A percentile compares a stretch with the other conserved stretches of the same genome.
These are phyloP conservation scores for Scorias spongiosa DNA, from an alignment of 2,329 filamentous ascomycete genomes.

Conservation along the genomic window DNA sequence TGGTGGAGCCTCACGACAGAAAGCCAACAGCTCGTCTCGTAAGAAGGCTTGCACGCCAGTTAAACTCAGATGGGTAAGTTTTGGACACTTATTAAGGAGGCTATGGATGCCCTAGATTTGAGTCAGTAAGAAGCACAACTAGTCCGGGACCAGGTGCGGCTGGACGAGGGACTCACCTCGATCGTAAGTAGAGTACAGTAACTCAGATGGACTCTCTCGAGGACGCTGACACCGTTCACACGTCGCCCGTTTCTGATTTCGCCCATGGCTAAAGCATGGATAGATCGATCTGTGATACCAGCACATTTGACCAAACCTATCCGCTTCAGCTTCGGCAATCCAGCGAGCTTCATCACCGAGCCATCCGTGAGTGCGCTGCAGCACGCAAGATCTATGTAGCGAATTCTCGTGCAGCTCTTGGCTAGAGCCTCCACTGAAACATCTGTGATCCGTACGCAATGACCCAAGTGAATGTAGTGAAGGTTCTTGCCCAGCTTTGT, in stretches of 20 bases:
- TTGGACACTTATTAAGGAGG: conserved; percentile 78
- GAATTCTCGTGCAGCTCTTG: conserved; percentile 74
- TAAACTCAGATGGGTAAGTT: conserved; percentile 83
- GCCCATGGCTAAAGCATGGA: conserved; percentile 55
- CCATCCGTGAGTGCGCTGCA: conserved; percentile 76
- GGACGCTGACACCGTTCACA: conserved; percentile 42
- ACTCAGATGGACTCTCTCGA: conserved; percentile 90
- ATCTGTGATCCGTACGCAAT: conserved; percentile 85
- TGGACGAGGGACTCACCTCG: conserved; percentile 40
- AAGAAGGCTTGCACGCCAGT: conserved; percentile 89
- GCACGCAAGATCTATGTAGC: conserved; percentile 96
- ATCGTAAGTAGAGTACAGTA: conserved; percentile 81
- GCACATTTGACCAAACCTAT: conserved; percentile 92
- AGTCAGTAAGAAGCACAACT: conserved; percentile 15
- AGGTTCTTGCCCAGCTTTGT: conserved; percentile 85
- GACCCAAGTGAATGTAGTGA: conserved; percentile 90
- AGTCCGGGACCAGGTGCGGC: background rate
- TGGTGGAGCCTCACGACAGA: conserved; percentile 73
- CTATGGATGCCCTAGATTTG: conserved; percentile 63
- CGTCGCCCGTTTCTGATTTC: conserved; percentile 27
- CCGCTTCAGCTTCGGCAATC: conserved; percentile 79
- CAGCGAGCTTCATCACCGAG: conserved; percentile 70
- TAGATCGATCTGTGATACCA: conserved; percentile 78
- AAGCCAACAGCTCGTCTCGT: conserved; percentile 65
- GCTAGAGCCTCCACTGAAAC: conserved; percentile 73